These are phyloP conservation scores for Camellia lanceoleosa DNA, from an alignment of 148 eudicot species.

Conservation along the genomic window DNA sequence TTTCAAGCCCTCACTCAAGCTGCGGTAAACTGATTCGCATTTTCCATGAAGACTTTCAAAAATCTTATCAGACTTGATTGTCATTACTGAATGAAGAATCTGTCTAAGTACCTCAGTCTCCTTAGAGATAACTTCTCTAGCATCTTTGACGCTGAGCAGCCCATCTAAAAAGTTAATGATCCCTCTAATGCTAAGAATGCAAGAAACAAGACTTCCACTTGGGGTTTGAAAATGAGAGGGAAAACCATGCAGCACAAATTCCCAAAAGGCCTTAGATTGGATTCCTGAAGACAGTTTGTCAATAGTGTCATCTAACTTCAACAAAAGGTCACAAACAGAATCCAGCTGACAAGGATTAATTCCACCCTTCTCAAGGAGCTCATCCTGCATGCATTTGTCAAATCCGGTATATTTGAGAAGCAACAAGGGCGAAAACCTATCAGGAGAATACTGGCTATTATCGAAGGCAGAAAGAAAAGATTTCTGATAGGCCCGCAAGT, in stretches of 20 bases:
- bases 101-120: slow-evolving; percentile 51
- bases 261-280: slow-evolving; percentile 52
- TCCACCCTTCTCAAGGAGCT: slow-evolving; percentile 44
- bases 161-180: slow-evolving; percentile 53
- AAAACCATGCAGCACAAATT: slow-evolving; percentile 83
- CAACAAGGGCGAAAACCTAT: slow-evolving; percentile 47
- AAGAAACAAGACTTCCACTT: slow-evolving; percentile 66
- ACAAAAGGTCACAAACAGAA: slow-evolving; percentile 52
- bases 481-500: slow-evolving; percentile 51
- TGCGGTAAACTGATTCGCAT: slow-evolving; percentile 57
- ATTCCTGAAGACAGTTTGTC: slow-evolving; percentile 57
- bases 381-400: slow-evolving; percentile 59
- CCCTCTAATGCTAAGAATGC: slow-evolving; percentile 61
- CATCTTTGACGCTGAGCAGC: slow-evolving; percentile 44
- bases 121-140: slow-evolving; percentile 29
- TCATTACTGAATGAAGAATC: slow-evolving; percentile 69
- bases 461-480: slow-evolving; percentile 53
- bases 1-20: slow-evolving; percentile 46
- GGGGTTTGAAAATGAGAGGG: slow-evolving; percentile 56
- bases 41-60: slow-evolving; percentile 54
- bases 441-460: slow-evolving; percentile 30
- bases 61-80: slow-evolving; percentile 66
- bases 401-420: slow-evolving; percentile 67
- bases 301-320: slow-evolving; percentile 43
- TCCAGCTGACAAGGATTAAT: slow-evolving; percentile 39